These are phyloP conservation scores for Fraxinus greggii DNA, from an alignment of 305 asterid genomes.

Conservation along the genomic window DNA sequence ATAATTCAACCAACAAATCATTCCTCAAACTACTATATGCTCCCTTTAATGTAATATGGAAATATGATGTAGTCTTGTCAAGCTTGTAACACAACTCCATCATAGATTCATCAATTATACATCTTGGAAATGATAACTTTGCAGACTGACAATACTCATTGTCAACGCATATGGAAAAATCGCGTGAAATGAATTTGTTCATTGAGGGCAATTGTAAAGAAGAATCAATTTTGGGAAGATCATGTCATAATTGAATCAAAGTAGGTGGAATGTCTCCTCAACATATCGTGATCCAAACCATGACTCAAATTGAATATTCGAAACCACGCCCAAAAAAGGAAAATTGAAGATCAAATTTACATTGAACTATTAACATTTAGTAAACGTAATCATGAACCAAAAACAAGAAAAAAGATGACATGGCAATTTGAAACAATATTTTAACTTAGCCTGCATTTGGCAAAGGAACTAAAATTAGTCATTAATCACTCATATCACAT, in stretches of 20 bases:
- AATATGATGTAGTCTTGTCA: constrained; percentile 73
- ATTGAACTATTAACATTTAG: constrained; percentile 13
- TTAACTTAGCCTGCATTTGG: not conserved
- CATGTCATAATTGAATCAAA: constrained; percentile 65
- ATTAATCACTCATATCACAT: not conserved
- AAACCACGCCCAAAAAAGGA: constrained; percentile 24
- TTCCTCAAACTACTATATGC: constrained; percentile 65
- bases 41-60: constrained; percentile 77
- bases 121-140: constrained; percentile 55
- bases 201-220: constrained; percentile 67
- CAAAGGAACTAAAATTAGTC: constrained; percentile 9
- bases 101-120: constrained; percentile 73
- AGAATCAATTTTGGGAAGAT: constrained; percentile 67
- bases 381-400: constrained; percentile 17
- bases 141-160: constrained; percentile 34
- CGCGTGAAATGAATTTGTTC: constrained; percentile 81
- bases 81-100: constrained; percentile 90
- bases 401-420: constrained; percentile 10
- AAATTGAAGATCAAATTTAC: not conserved
- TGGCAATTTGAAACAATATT: not conserved
- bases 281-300: constrained; percentile 85
- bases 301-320: constrained; percentile 77
- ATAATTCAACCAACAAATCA: constrained; percentile 71
- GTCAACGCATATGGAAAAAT: constrained; percentile 68
- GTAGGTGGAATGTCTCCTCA: constrained; percentile 71